Percentiles rank a stretch among this genome's conserved stretches.
Evolutionary conservation across 495 filamentous ascomycete species (phyloP).

Genomic region (Parachaetomium inaequale): DNA sequence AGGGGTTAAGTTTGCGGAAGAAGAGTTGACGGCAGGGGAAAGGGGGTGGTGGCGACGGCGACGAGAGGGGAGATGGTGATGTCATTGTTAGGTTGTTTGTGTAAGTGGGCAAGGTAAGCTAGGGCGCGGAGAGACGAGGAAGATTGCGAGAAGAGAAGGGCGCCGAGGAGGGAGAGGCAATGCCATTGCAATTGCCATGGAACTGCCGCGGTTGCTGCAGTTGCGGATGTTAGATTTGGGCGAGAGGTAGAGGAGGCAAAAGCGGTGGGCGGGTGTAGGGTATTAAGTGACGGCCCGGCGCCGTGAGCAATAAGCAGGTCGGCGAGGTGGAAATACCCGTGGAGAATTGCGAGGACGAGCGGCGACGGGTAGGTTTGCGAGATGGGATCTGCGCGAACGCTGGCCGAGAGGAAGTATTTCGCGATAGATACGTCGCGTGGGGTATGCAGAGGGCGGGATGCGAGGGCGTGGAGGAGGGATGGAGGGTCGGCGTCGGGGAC

Average conservation of each 20-base stretch:
- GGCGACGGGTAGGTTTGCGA: neutral
- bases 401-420: neutral
- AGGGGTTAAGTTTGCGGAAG: too few relatives aligned
- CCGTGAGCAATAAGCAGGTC: slow-evolving; percentile 6
- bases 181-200: too few relatives aligned
- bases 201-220: neutral
- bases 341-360: slow-evolving; percentile 5
- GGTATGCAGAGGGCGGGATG: neutral
- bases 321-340: slow-evolving; percentile 7
- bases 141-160: neutral
- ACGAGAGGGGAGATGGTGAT: neutral
- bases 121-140: neutral
- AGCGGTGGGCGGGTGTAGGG: neutral
- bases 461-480: slow-evolving; percentile 7
- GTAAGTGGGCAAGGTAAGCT: neutral
- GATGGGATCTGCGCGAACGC: neutral
- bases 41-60: too few relatives aligned
- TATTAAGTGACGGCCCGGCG: slow-evolving; percentile 1
- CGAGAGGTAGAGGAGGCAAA: too few relatives aligned
- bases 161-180: neutral
- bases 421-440: neutral
- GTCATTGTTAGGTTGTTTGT: neutral
- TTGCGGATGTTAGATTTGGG: neutral
- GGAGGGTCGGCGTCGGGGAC: neutral
- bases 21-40: too few relatives aligned